A percentile compares a stretch with the other conserved stretches of the same genome.
These are phyloP conservation scores for Pontederia crassipes DNA, from an alignment of 176 grass and related monocot species.

Conservation along the genomic window DNA sequence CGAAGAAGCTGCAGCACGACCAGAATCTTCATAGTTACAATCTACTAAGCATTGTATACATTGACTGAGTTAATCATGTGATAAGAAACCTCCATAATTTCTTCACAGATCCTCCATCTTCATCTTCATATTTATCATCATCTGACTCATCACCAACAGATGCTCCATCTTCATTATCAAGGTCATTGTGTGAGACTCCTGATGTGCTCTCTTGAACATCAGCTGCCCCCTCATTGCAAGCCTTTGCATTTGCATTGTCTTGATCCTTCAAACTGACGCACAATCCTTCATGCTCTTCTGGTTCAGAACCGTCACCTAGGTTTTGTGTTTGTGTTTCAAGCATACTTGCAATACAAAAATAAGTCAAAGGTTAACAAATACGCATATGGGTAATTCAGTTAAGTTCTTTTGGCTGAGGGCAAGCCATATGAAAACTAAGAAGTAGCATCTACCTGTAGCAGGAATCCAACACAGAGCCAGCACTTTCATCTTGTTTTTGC, in stretches of 20 bases:
- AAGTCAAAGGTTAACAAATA: not conserved
- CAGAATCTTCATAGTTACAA: no score
- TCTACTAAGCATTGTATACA: not conserved
- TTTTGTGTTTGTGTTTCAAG: conserved; percentile 25
- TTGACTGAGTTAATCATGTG: conserved; percentile 28
- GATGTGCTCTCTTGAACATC: not conserved
- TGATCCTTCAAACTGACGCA: conserved; percentile 14
- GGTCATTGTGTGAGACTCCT: not conserved
- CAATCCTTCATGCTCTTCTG: not conserved
- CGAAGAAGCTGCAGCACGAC: no score
- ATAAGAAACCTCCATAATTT: conserved; percentile 90
- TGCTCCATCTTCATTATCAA: conserved; percentile 10
- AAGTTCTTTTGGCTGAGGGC: not conserved
- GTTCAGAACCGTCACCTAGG: conserved; percentile 23
- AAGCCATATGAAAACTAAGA: not conserved
- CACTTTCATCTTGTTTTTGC: conserved; percentile 7
- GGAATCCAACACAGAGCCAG: conserved; percentile 16
- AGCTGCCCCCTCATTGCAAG: not conserved
- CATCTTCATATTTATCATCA: conserved; percentile 21
- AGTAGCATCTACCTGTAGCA: conserved; percentile 26
- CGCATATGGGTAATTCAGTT: conserved; percentile 16
- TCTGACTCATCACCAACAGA: conserved; percentile 29
- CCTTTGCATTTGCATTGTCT: conserved; percentile 10
- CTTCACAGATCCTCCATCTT: conserved; percentile 43
- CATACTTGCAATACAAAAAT: not conserved